phyloP scores from a whole-genome alignment of 345 rosid genomes.

The Eucalyptus sp. region DNA sequence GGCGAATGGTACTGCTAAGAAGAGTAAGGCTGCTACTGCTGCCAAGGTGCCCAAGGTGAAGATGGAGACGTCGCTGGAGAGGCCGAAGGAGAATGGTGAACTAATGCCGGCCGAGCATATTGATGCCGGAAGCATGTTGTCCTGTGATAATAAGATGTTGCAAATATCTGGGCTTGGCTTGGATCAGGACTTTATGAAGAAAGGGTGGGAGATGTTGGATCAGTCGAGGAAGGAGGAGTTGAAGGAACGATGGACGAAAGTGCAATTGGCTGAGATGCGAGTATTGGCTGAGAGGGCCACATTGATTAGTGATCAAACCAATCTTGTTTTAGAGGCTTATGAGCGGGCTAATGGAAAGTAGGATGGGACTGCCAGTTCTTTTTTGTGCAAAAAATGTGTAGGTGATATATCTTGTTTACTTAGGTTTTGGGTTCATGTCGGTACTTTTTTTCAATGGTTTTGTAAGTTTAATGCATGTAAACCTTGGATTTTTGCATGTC shows the following conservation, averaged over 20 bases:
- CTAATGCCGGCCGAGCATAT: not conserved
- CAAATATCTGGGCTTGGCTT: not conserved
- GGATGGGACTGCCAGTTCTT: not conserved
- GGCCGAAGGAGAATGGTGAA: not conserved
- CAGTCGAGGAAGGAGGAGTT: not conserved
- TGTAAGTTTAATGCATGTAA: not conserved
- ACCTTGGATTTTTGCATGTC: not conserved
- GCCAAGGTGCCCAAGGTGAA: not conserved
- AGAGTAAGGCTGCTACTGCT: not conserved
- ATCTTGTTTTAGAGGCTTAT: not conserved
- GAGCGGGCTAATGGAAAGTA: not conserved
- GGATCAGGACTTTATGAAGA: not conserved
- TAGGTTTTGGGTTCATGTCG: not conserved
- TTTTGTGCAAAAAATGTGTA: not conserved
- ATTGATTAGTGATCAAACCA: not conserved
- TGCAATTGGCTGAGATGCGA: not conserved
- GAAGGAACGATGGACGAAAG: not conserved
- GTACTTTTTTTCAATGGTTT: not conserved
- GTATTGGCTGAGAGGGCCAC: not conserved
- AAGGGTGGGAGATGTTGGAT: not conserved
- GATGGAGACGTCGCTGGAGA: not conserved
- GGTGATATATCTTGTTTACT: not conserved
- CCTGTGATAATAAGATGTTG: not conserved
- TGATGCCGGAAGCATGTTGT: not conserved
- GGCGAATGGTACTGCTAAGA: not conserved